A percentile compares a stretch with the other conserved stretches of the same genome.
Conservation (phyloP, 257 asterid species). For the Scutellaria barbata region DNA sequence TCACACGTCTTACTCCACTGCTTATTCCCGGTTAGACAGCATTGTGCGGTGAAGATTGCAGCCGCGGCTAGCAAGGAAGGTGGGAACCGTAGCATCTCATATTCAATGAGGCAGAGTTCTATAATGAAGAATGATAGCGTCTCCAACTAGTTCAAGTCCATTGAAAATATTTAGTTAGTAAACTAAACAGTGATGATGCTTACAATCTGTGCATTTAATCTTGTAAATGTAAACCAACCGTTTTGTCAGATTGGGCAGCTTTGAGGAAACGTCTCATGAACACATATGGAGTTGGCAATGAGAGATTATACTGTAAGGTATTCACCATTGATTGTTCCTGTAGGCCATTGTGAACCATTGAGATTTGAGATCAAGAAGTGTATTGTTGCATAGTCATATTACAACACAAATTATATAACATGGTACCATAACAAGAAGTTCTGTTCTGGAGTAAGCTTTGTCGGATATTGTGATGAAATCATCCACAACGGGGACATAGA, state of each 20-base stretch:
- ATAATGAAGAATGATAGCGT: slow-evolving; percentile 63
- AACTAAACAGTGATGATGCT: not conserved
- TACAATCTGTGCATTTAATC: not conserved
- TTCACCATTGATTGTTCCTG: slow-evolving; percentile 82
- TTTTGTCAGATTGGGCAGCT: slow-evolving; percentile 77
- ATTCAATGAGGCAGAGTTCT: slow-evolving; percentile 78
- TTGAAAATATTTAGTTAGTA: not conserved
- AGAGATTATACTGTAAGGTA: slow-evolving; percentile 67
- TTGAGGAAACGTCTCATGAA: slow-evolving; percentile 73
- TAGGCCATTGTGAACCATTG: not conserved
- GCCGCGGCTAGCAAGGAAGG: slow-evolving; percentile 91
- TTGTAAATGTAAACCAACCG: slow-evolving; percentile 33
- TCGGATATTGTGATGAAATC: slow-evolving; percentile 8
- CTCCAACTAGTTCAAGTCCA: slow-evolving; percentile 56
- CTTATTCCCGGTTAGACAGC: slow-evolving; percentile 58
- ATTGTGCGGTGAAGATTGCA: slow-evolving; percentile 76
- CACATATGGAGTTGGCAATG: slow-evolving; percentile 77
- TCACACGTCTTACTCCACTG: slow-evolving; percentile 72
- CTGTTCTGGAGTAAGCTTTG: slow-evolving; percentile 8
- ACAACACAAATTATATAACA: not conserved
- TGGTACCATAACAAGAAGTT: slow-evolving; percentile 4
- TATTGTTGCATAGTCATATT: too few species aligned
- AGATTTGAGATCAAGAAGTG: too few species aligned
- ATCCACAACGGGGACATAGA: slow-evolving; percentile 12
- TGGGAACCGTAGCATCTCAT: slow-evolving; percentile 73